Base-by-base conservation (phyloP, 225 moss, liverwort and hornwort genomes). In the Sphagnum tenellum region DNA sequence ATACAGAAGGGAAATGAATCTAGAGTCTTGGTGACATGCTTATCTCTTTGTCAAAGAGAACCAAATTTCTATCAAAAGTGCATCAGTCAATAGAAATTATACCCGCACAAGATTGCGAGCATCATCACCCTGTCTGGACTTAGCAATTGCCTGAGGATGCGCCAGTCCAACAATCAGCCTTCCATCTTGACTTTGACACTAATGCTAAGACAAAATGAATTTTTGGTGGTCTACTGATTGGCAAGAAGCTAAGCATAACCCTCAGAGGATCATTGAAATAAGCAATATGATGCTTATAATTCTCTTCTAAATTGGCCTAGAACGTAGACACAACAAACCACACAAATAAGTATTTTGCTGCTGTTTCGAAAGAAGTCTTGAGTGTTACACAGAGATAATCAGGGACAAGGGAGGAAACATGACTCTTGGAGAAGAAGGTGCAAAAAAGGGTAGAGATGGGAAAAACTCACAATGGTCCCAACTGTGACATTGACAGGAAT, bases 31-130 rank as follows among this genome's bases (percentile, higher is more conserved):
- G 8, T 14, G 4, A n/a, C 8, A 10, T 12, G 2, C 8, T 1
- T 8, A 51, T 45, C 45, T 5, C 66, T 51, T 56, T 3, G 53
- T 5, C 46, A 7, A 57, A 57, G 5, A 62, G 55, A n/a, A 12
- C 12, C 55, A 13, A 29, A 29, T 29, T 29, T 29, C 29, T 29
- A 29, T 29, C 29, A 29, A 1, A 29, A 29, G 29, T 29, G 29
- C 29, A 29, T 29, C 29, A 29, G 29, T 29, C 29, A 29, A 29
- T 29, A 29, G 29, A 29, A 29, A 29, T 29, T 29, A 29, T 78
- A 89, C 89, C 74, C 87, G 81, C 60, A 92, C 81, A 61, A 79
- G 73, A 62, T 92, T 92, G 73, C 75, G 72, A 44, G 89, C 89
- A 71, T 92, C 87, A 67, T 66, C 69, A 68, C 89, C 87, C 70